phyloP scores from a whole-genome alignment of 2,329 filamentous ascomycete genomes.

The Fusarium heterosporum region DNA sequence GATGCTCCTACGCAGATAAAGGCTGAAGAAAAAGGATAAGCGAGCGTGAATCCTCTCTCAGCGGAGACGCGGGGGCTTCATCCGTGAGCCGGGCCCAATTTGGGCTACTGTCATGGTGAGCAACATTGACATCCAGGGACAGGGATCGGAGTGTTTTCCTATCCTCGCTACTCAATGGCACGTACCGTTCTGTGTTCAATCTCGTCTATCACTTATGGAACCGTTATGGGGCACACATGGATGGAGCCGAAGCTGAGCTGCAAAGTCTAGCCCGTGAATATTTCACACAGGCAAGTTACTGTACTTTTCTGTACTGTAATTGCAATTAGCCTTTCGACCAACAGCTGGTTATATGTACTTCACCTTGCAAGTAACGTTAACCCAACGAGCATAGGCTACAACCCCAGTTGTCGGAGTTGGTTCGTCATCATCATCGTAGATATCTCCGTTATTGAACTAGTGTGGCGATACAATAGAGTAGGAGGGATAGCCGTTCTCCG shows the following conservation, averaged over 20 bases:
- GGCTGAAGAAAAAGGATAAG: slow-evolving; percentile 6
- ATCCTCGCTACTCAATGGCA: slow-evolving; percentile 3
- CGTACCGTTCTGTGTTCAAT: slow-evolving; percentile 19
- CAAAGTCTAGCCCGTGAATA: neutral
- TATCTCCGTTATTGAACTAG: slow-evolving; percentile 10
- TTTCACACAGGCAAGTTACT: slow-evolving; percentile 10
- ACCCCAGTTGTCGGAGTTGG: slow-evolving; percentile 13
- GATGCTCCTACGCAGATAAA: slow-evolving; percentile 1
- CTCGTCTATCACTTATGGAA: slow-evolving; percentile 11
- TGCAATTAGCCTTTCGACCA: neutral
- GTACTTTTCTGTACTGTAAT: neutral
- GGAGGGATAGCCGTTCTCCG: slow-evolving; percentile 1
- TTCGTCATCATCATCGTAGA: slow-evolving; percentile 5
- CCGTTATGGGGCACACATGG: slow-evolving; percentile 4
- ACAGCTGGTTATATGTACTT: neutral
- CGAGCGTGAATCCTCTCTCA: slow-evolving; percentile 16
- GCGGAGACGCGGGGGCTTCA: slow-evolving; percentile 27
- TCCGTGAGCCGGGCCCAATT: slow-evolving; percentile 24
- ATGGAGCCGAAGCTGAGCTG: slow-evolving; percentile 1
- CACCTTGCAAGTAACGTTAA: neutral
- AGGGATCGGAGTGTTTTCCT: slow-evolving; percentile 19
- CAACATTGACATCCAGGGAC: slow-evolving; percentile 11
- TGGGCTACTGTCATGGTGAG: slow-evolving; percentile 5
- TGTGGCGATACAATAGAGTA: neutral
- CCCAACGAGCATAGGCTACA: slow-evolving; percentile 3